Conservation (phyloP, 2,329 filamentous ascomycete genomes). For the Sarocladiaceae sp. region DNA sequence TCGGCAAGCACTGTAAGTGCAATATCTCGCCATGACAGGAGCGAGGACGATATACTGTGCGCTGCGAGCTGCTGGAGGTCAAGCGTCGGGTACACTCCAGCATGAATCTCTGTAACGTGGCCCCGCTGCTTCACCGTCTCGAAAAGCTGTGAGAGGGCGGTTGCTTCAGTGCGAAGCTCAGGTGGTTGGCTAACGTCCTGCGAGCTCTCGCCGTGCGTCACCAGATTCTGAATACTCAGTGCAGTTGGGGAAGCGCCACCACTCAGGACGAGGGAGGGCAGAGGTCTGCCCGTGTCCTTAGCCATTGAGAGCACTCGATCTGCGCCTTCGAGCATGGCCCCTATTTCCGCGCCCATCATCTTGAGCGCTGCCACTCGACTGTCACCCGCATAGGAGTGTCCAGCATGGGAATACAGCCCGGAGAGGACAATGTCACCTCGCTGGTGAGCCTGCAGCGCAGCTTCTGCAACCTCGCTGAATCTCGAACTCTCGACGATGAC, state of each 20-base stretch:
- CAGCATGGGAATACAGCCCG: slow-evolving; percentile 69
- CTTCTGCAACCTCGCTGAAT: slow-evolving; percentile 41
- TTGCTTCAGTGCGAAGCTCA: slow-evolving; percentile 15
- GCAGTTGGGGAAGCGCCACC: slow-evolving; percentile 74
- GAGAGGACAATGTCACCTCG: slow-evolving; percentile 36
- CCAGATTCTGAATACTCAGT: slow-evolving; percentile 20
- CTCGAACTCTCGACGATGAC: slow-evolving; percentile 43
- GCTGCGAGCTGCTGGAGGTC: slow-evolving; percentile 77
- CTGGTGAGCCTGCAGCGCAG: slow-evolving; percentile 20
- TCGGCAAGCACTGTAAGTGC: slow-evolving; percentile 66
- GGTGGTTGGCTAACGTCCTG: slow-evolving; percentile 10
- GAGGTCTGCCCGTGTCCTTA: slow-evolving; percentile 11
- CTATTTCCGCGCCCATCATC: slow-evolving; percentile 24
- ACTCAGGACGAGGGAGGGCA: slow-evolving; percentile 40
- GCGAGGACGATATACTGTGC: slow-evolving; percentile 42
- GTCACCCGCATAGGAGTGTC: slow-evolving; percentile 57
- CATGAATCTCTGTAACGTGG: slow-evolving; percentile 61
- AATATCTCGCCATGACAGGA: slow-evolving; percentile 48
- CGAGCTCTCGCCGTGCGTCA: slow-evolving; percentile 10
- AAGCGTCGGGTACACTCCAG: slow-evolving; percentile 68
- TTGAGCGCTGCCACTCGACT: slow-evolving; percentile 23
- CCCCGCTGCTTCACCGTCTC: slow-evolving; percentile 25
- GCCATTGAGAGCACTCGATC: slow-evolving; percentile 16
- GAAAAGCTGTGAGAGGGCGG: slow-evolving; percentile 16
- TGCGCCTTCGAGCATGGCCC: slow-evolving; percentile 20